phyloP scores from a whole-genome alignment of 345 rosid species.

The Luvunga scandens region DNA sequence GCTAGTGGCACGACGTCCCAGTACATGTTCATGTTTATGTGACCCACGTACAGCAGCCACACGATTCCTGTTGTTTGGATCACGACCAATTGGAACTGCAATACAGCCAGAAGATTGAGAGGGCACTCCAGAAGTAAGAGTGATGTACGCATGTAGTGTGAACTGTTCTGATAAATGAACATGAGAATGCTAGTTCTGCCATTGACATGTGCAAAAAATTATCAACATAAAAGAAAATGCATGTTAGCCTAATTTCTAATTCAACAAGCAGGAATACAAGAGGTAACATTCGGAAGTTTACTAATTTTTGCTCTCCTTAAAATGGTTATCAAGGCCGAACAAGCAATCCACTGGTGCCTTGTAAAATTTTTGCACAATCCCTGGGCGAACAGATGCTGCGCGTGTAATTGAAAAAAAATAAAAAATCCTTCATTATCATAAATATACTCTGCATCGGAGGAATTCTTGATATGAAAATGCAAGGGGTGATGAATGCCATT shows the following conservation, averaged over 20 bases:
- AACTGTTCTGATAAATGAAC: constrained; percentile 79
- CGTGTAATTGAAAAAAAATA: too few species aligned
- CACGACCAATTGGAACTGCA: constrained; percentile 82
- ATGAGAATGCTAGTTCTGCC: constrained; percentile 82
- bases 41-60: constrained; percentile 82
- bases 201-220: constrained; percentile 4
- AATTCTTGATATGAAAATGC: too few species aligned
- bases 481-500: too few species aligned
- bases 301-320: neutral
- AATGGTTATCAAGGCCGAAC: constrained; percentile 13
- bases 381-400: constrained; percentile 11
- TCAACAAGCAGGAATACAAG: neutral
- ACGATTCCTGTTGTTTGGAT: constrained; percentile 68
- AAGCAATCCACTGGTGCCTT: constrained; percentile 94
- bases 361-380: constrained; percentile 91
- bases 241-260: neutral
- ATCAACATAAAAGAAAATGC: neutral
- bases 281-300: neutral
- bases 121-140: constrained; percentile 82
- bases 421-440: too few species aligned
- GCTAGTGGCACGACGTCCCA: constrained; percentile 85
- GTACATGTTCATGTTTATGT: constrained; percentile 31
- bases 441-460: too few species aligned
- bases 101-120: constrained; percentile 56
- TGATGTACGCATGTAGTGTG: constrained; percentile 65